These are phyloP conservation scores for Pelargonium hybrid DNA, from an alignment of 441 rosid species.

Conservation along the genomic window DNA sequence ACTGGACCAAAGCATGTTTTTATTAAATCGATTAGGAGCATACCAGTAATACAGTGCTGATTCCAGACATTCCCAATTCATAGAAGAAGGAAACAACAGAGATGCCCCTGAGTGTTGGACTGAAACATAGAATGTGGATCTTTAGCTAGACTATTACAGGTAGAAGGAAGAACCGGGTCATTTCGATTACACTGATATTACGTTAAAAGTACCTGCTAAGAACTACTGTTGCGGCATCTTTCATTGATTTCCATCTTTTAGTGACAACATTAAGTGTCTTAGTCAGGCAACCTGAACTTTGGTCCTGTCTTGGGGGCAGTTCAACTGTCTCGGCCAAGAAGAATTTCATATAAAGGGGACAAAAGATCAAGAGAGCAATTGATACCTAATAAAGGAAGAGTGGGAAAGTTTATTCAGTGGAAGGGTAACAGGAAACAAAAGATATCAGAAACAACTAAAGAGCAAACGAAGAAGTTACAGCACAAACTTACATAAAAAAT, in stretches of 20 bases:
- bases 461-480: not conserved
- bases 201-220: constrained; percentile 30
- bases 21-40: constrained; percentile 10
- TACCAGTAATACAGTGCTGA: constrained; percentile 36
- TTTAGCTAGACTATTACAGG: not conserved
- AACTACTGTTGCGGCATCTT: constrained; percentile 35
- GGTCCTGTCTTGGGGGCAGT: constrained; percentile 22
- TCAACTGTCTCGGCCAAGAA: constrained; percentile 36
- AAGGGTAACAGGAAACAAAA: not conserved
- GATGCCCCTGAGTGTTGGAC: constrained; percentile 39
- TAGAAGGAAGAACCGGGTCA: not conserved
- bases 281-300: constrained; percentile 20
- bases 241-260: constrained; percentile 34
- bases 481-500: constrained; percentile 32
- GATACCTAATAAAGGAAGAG: constrained; percentile 30
- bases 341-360: constrained; percentile 38
- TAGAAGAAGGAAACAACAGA: constrained; percentile 46
- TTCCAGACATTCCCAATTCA: constrained; percentile 50
- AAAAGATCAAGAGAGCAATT: constrained; percentile 30
- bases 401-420: not conserved
- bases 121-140: constrained; percentile 19
- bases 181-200: not conserved
- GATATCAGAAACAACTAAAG: not conserved
- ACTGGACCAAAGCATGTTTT: not conserved
- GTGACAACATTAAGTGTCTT: constrained; percentile 21